Evolutionary conservation across 1,139 yeast species (phyloP), one percentile per base, ranked within the genome.

Genomic region (Candida gigantensis): DNA sequence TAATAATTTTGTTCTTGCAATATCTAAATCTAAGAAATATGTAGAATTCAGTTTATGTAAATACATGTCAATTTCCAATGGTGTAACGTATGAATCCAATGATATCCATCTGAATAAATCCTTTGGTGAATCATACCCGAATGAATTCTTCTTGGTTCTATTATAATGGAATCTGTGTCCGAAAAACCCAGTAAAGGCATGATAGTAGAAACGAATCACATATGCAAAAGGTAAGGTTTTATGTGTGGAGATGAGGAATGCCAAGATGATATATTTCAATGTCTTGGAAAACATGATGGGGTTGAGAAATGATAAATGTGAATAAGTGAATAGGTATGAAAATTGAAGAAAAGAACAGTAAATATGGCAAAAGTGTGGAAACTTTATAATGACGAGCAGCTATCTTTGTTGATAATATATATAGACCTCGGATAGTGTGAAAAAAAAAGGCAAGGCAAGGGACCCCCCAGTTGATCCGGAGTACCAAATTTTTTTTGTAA

Each of bases 21-120:
- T 70, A 54, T 90, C 97, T 53, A 88, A 65, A 51, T 90, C 97
- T n/a, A 72, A 63, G 52, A 85, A 84, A 59, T 89, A 90, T 1
- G 96, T 84, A 13, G 90, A 79, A 57, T 90, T 90, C 42, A 84
- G 80, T 63, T 90, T 90, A 65, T 90, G 97, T 37, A 88, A 53
- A 53, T 87, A 87, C 68, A 85, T 74, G 59, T 90, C 97, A 51
- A 87, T 77, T 56, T 90, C 97, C 52, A 85, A 63, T 6, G 86
- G 79, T 1, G 92, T 81, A 23, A 85, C 87, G 45, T 79, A 80
- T 0, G 88, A 74, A 11, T 58, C 47, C 50, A 74, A 69, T 5
- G 60, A 53, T 1, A 70, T 58, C 39, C 74, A 68, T 23, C 68
- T 64, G 58, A 81, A 81, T 29, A 75, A 44, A 32, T 62, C 66